These are phyloP conservation scores for Meyerozyma elateridarum DNA, from an alignment of 1,139 yeast species.

Conservation along the genomic window DNA sequence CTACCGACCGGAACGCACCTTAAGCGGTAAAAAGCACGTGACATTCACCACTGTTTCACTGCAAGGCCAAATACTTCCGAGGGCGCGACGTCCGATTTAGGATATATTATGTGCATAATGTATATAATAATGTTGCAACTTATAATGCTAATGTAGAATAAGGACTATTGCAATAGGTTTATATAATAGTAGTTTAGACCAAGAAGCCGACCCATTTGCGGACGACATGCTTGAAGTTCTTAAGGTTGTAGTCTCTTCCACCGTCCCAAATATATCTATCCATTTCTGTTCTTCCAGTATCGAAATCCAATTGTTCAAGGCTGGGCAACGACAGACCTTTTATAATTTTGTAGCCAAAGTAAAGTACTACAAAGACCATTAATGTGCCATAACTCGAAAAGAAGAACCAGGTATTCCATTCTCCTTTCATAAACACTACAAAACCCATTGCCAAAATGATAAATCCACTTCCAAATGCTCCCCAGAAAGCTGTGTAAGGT, in stretches of 20 bases:
- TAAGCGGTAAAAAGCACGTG: too few species aligned
- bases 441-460: conserved; percentile 67
- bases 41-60: too few species aligned
- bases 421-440: conserved; percentile 54
- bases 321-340: conserved; percentile 56
- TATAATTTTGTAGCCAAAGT: conserved; percentile 49
- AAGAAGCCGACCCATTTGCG: conserved; percentile 33
- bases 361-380: conserved; percentile 50
- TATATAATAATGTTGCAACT: too few species aligned
- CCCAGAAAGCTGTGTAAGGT: conserved; percentile 69
- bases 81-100: too few species aligned
- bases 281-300: conserved; percentile 73
- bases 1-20: too few species aligned
- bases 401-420: conserved; percentile 63
- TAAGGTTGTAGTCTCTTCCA: conserved; percentile 41
- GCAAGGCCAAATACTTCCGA: too few species aligned
- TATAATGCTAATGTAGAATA: too few species aligned
- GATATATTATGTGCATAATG: too few species aligned
- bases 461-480: conserved; percentile 50
- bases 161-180: too few species aligned
- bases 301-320: conserved; percentile 67
- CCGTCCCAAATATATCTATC: conserved; percentile 70
- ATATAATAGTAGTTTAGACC: conserved; percentile 27
- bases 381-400: conserved; percentile 66
- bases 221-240: conserved; percentile 32